Evolutionary conservation across 768 basidiomycete species (phyloP), one percentile per base, ranked within the genome.

Genomic region (Glaciozyma martinii): DNA sequence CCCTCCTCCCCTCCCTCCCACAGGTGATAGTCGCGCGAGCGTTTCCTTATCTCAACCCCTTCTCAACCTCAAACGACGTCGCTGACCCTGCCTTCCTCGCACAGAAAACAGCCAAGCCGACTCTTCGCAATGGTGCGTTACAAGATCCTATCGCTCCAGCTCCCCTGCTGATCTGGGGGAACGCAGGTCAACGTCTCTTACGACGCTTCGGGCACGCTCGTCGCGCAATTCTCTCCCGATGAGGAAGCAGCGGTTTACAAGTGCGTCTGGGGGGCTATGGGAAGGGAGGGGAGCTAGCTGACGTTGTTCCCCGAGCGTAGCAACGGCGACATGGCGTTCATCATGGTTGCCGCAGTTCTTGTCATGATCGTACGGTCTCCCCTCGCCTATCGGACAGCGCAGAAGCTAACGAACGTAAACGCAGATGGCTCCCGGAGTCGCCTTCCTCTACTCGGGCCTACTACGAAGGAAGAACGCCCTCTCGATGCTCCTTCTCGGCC

Each of bases 381-480:
- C 32, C 18, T 54, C 12, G 30, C 30, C 32, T n/a, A 23, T n/a
- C n/a, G 18, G 59, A 27, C n/a, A n/a, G 21, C n/a, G 15, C 15
- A 5, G 27, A 13, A 46, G 30, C 43, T 30, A 23, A 25, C 18
- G 10, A 13, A 27, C 55, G 13, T 44, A 54, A 15, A 30, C 42
- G 37, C 37, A 40, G 37, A 56, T 56, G 55, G 33, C 46, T 32
- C 46, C 58, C 15, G 58, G 46, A 59, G 55, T 56, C 27, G 55
- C 37, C 3, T 56, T 40, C 55, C 40, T 56, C 21, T 56, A 59
- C 46, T 47, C 58, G 27, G 58, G 58, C 33, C 21, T 59, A 18
- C 58, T 59, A 7, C 44, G 58, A 5, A 62, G 78, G 3, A 80
- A 79, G 70, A 80, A 79, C 64, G 79, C 79, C 0, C 73, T 80